Evolutionary conservation across 345 rosid species (phyloP).

Genomic region (Pugionium cornutum): DNA sequence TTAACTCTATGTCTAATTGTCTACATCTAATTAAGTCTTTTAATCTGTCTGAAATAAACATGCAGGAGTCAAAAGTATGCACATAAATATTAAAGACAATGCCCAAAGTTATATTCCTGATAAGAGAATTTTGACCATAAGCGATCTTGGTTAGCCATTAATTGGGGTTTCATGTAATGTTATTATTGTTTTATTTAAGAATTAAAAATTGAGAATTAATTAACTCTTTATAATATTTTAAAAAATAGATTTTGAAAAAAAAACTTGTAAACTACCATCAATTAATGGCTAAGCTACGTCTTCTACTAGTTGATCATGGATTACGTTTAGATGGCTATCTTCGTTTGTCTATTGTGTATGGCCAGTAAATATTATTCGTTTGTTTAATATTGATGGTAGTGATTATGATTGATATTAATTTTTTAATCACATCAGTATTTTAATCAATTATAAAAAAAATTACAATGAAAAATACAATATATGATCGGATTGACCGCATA

Average conservation of each 20-base stretch:
- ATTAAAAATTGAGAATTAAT: neutral
- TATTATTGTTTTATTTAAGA: constrained; percentile 1
- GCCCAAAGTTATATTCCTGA: constrained; percentile 28
- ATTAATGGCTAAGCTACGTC: neutral
- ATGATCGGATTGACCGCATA: no score
- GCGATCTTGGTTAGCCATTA: constrained; percentile 3
- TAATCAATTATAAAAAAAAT: no score
- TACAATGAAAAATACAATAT: no score
- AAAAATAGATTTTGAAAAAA: neutral
- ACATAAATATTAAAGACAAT: constrained; percentile 12
- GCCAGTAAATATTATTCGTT: no score
- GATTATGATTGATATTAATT: no score
- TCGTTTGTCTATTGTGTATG: no score
- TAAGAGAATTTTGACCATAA: constrained; percentile 27
- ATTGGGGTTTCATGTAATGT: neutral
- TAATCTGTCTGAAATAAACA: constrained; percentile 5
- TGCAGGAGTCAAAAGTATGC: constrained; percentile 5
- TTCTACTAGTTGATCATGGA: neutral
- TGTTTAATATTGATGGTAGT: no score
- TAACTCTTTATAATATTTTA: neutral
- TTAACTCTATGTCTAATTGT: neutral
- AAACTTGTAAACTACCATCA: neutral
- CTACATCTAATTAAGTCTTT: neutral
- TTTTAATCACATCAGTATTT: no score
- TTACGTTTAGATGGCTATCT: no score